Evolutionary conservation across 1,284 basidiomycete species (phyloP).

Genomic region (Neonothopanus nambi): DNA sequence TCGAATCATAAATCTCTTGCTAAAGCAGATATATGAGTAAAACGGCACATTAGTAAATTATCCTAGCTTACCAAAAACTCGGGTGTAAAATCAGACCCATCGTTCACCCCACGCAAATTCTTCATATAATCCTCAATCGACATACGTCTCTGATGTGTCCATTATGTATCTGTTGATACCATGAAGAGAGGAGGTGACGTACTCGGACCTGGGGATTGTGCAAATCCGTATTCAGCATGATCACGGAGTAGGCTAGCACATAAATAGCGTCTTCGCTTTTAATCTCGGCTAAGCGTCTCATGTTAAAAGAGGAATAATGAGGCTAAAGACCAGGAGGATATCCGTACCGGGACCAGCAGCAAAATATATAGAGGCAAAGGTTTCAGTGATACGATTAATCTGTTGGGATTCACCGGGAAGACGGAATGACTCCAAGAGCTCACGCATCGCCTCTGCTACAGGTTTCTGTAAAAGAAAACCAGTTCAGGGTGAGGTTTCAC

Average conservation of each 20-base stretch:
- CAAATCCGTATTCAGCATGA: conserved; percentile 98
- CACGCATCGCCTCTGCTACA: conserved; percentile 93
- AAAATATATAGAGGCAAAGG: conserved; percentile 91
- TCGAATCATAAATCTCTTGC: conserved; percentile 92
- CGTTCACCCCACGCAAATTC: conserved; percentile 94
- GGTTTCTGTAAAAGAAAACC: no score
- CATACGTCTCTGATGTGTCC: conserved; percentile 88
- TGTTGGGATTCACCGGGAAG: conserved; percentile 96
- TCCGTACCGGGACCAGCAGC: conserved; percentile 76
- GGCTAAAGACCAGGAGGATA: neutral
- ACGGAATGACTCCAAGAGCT: conserved; percentile 92
- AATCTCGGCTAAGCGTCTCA: conserved; percentile 68
- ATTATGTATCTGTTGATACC: neutral
- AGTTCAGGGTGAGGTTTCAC: no score
- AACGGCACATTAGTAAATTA: conserved; percentile 10
- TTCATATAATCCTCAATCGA: conserved; percentile 91
- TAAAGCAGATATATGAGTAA: conserved; percentile 30
- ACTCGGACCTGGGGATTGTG: conserved; percentile 96
- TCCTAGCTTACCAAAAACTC: conserved; percentile 74
- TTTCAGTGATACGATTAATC: conserved; percentile 93
- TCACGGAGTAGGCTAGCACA: conserved; percentile 93
- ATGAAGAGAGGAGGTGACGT: conserved; percentile 21
- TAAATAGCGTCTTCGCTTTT: conserved; percentile 93
- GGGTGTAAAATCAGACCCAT: conserved; percentile 78
- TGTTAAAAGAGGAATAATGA: conserved; percentile 12